Conservation (phyloP, 306 rosid species). For the Prunus mongolica region DNA sequence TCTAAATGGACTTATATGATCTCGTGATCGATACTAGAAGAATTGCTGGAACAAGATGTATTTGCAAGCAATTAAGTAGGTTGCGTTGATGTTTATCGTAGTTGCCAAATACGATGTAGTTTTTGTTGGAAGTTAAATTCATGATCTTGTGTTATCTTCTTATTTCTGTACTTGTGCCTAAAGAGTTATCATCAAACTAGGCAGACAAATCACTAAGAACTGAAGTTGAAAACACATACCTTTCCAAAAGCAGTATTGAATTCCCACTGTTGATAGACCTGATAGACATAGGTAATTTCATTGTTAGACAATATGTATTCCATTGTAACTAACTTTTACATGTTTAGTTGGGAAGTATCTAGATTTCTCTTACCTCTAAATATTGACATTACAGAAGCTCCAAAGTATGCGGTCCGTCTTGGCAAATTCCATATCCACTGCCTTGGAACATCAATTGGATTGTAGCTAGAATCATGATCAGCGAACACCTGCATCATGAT, state of each 20-base stretch:
- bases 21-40: neutral
- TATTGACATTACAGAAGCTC: constrained; percentile 75
- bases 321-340: constrained; percentile 22
- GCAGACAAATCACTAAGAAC: constrained; percentile 7
- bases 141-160: neutral
- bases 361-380: constrained; percentile 50
- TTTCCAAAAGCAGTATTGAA: constrained; percentile 96
- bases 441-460: constrained; percentile 77
- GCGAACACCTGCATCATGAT: constrained; percentile 69
- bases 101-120: neutral
- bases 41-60: neutral
- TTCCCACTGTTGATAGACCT: constrained; percentile 80
- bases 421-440: constrained; percentile 86
- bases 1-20: neutral
- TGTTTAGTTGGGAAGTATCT: constrained; percentile 11
- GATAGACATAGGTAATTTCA: constrained; percentile 16
- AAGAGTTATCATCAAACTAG: neutral
- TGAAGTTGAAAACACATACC: constrained; percentile 47
- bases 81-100: neutral
- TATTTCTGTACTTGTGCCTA: neutral
- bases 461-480: constrained; percentile 64
- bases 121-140: too few species aligned
- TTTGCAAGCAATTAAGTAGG: neutral
- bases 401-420: constrained; percentile 80
- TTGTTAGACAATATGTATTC: too few species aligned